Evolutionary conservation across 768 basidiomycete species (phyloP), one percentile per base, ranked within the genome.

Genomic region (Xerocomellus dryophilus): DNA sequence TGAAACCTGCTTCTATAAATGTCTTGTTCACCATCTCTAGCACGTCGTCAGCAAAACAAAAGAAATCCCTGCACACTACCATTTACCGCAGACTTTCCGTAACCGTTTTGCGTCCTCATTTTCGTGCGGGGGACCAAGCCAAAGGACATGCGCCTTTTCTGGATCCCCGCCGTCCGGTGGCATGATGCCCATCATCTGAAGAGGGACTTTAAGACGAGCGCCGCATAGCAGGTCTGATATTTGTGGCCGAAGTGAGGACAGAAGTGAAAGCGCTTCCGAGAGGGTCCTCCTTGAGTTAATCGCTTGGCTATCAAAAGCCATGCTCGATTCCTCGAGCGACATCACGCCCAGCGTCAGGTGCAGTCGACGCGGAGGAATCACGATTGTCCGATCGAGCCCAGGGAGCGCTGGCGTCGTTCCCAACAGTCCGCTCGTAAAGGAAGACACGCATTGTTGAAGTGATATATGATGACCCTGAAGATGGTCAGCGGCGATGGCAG

Each of bases 291-390:
- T 41, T 21, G 61, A n/a, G 6, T 38, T 7, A 2, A 11, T 41
- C 18, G 32, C 23, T 18, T 35, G 56, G 31, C 44, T 46, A 25
- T 47, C 55, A 5, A 14, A 39, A 6, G 12, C 8, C 12, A 17
- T 6, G 7, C 18, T 40, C 1, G 53, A 43, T 23, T n/a, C 9
- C 31, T 42, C 45, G 32, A 90, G 81, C 0, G 79, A 70, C 84
- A 91, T 86, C 1, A 89, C 86, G 1, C 88, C 88, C 2, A 91
- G 71, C 0, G 88, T 90, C 52, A 90, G 69, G 66, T 91, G 88
- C 40, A 90, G 69, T n/a, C 87, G 67, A 10, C 78, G 74, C 0
- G 77, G 69, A 8, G 74, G 74, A 50, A 89, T 76, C 49, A 86
- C 67, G 59, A 90, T 81, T 3, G 79, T 75, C 9, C 61, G 62